These are phyloP conservation scores for Hortaea sp. DNA, from an alignment of 2,329 filamentous ascomycete genomes.

Conservation along the genomic window DNA sequence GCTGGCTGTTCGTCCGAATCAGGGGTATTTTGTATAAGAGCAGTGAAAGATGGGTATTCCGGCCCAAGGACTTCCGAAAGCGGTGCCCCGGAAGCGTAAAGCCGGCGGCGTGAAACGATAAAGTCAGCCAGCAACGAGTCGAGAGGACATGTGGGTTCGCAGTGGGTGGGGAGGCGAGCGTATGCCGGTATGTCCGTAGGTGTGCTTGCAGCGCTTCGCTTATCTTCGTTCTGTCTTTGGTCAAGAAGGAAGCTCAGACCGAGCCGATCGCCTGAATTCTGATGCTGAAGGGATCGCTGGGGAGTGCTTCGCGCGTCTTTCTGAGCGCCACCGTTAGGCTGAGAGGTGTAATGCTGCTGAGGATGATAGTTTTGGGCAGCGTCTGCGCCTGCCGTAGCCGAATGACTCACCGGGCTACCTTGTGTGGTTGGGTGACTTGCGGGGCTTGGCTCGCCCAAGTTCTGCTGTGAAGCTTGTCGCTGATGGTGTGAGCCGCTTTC, in stretches of 20 bases:
- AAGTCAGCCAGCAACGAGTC: slow-evolving; percentile 76
- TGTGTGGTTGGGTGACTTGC: background rate
- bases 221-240: slow-evolving; percentile 21
- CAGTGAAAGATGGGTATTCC: slow-evolving; percentile 68
- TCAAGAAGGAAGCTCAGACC: slow-evolving; percentile 66
- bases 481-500: no score
- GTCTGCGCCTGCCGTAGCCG: background rate
- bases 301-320: slow-evolving; percentile 3
- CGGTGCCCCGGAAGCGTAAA: slow-evolving; percentile 55
- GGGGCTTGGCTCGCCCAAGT: background rate
- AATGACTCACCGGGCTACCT: slow-evolving; percentile 1
- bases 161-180: slow-evolving; percentile 41
- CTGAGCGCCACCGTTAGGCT: slow-evolving; percentile 4
- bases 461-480: slow-evolving; percentile 9
- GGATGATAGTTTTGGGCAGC: background rate
- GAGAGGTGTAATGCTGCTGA: slow-evolving; percentile 4
- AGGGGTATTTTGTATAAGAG: slow-evolving; percentile 56
- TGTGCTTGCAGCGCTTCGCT: slow-evolving; percentile 12
- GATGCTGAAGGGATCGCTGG: background rate
- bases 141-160: slow-evolving; percentile 61
- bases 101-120: slow-evolving; percentile 56
- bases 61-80: slow-evolving; percentile 61
- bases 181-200: slow-evolving; percentile 13
- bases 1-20: slow-evolving; percentile 8
- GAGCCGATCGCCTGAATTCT: background rate